Evolutionary conservation across 1,139 yeast genomes (phyloP), one percentile per base, ranked within the genome.

Genomic region (Entelexis sorbosivorans): DNA sequence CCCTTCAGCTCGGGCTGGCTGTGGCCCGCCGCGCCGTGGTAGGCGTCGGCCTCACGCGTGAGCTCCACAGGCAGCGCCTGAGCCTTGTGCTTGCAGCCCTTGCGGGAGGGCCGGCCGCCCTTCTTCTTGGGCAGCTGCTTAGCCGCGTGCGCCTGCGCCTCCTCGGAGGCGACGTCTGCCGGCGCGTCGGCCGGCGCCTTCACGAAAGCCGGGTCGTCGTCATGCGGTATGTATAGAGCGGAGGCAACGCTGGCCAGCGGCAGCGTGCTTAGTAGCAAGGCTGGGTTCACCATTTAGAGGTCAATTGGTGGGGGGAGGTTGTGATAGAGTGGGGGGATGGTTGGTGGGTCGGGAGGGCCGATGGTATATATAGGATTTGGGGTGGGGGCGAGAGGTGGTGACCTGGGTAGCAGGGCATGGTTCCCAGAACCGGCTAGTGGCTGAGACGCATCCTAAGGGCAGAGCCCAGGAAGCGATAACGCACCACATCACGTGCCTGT

Each of bases 141-240:
- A 19, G 53, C 51, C 19, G 45, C 33, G 34, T 22, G 29, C 10
- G 33, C 43, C 44, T 42, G 44, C 14, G 42, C 34, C 24, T 36
- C 14, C 32, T 16, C 44, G 26, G 29, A 7, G 13, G 32, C 45
- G 9, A 8, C 44, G 29, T 47, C 35, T 28, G 50, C 45, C 32
- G 44, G 42, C 40, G 47, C 9, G n/a, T 44, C 47, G 17, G 35
- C 43, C 8, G 51, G 26, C 22, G 44, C 31, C 38, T 26, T 40
- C 28, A 39, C 50, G 49, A 51, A 40, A 9, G 44, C 50, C 47
- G 48, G 26, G 38, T 45, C 51, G 13, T 48, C 52, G 47, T 59
- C 62, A 54, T 66, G 69, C 43, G 89, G 93, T 58, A 81, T 77
- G 58, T 81, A 79, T 63, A 83, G 73, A 31, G 82, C 87, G 54